Evolutionary conservation across 352 stramenopile species (phyloP).

Genomic region (Globisporangium recalcitrans): DNA sequence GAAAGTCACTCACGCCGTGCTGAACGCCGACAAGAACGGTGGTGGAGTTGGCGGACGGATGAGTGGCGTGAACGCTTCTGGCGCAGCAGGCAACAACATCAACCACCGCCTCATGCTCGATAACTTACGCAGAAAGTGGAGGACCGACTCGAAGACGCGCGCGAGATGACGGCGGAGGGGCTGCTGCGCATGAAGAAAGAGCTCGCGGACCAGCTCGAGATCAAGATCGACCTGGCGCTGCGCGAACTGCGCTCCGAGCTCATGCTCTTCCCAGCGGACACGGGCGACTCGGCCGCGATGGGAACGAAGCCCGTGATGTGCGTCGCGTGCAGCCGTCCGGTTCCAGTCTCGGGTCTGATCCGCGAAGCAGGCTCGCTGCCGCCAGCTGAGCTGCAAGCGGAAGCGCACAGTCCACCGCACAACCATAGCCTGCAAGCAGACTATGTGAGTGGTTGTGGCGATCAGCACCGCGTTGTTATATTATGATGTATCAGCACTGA

Average conservation of each 20-base stretch:
- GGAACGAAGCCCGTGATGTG: slow-evolving; percentile 81
- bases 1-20: slow-evolving; percentile 56
- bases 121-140: slow-evolving; percentile 70
- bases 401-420: slow-evolving; percentile 17
- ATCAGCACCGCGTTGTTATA: neutral
- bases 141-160: slow-evolving; percentile 55
- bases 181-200: slow-evolving; percentile 57
- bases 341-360: slow-evolving; percentile 52
- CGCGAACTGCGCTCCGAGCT: slow-evolving; percentile 63
- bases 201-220: slow-evolving; percentile 56
- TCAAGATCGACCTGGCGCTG: slow-evolving; percentile 47
- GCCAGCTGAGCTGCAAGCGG: slow-evolving; percentile 30
- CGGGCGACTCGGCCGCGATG: slow-evolving; percentile 66
- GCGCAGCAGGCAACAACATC: slow-evolving; percentile 39
- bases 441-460: slow-evolving; percentile 14
- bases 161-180: slow-evolving; percentile 57
- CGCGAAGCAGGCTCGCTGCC: slow-evolving; percentile 46
- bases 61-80: neutral
- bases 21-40: slow-evolving; percentile 43
- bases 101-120: slow-evolving; percentile 69
- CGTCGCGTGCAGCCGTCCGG: slow-evolving; percentile 71
- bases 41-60: neutral
- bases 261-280: slow-evolving; percentile 40
- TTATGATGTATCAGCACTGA: neutral
- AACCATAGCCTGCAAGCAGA: slow-evolving; percentile 16